Evolutionary conservation across 257 asterid species (phyloP).

Genomic region (Linaria vulgaris): DNA sequence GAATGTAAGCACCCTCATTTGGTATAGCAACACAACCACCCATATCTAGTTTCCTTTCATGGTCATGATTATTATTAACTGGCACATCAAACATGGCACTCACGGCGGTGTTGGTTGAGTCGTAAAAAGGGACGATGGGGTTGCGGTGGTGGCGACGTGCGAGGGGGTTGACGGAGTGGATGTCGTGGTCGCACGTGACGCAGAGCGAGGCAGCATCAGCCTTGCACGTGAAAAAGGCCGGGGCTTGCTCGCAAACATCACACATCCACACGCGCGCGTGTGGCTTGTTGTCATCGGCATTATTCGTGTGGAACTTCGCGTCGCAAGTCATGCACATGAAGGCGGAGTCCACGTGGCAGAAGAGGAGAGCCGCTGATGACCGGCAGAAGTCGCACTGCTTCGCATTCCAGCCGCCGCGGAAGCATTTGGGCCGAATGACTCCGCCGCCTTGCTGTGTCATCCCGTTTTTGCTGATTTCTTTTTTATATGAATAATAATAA

Average conservation of each 20-base stretch:
- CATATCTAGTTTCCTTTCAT: constrained; percentile 14
- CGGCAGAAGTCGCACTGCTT: constrained; percentile 66
- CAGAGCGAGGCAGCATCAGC: constrained; percentile 81
- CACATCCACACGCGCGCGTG: constrained; percentile 80
- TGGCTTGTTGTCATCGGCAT: not conserved
- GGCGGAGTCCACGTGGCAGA: constrained; percentile 56
- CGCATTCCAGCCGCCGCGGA: constrained; percentile 33
- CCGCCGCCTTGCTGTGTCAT: too few relatives aligned
- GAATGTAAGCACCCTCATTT: constrained; percentile 17
- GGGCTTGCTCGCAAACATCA: constrained; percentile 72
- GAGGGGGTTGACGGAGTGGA: constrained; percentile 75
- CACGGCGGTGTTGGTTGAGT: constrained; percentile 18
- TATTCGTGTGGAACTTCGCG: constrained; percentile 36
- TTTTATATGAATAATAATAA: too few relatives aligned
- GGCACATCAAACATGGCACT: not conserved
- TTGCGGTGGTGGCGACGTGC: constrained; percentile 67
- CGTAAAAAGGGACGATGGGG: constrained; percentile 59
- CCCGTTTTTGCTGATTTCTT: too few relatives aligned
- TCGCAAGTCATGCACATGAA: constrained; percentile 67
- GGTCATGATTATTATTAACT: not conserved
- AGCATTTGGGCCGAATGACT: too few relatives aligned
- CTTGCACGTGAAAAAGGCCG: constrained; percentile 54
- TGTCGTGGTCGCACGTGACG: constrained; percentile 58
- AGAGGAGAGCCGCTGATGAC: constrained; percentile 56
- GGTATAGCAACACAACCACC: too few relatives aligned